Evolutionary conservation across 2,329 filamentous ascomycete species (phyloP).

Genomic region (Scedosporium boydii): DNA sequence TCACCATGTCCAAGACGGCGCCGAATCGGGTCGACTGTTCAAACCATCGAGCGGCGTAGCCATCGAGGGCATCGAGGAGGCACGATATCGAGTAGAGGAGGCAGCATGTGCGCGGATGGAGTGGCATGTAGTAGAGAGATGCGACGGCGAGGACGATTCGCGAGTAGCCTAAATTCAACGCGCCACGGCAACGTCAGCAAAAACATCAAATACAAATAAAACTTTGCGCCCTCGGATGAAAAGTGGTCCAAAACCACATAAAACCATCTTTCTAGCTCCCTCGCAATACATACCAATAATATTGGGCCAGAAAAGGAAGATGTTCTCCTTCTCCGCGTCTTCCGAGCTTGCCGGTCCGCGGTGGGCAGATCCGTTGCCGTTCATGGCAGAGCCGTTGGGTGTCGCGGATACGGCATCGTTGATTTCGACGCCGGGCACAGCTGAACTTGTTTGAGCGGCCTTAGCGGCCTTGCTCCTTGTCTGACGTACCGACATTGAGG

Average conservation of each 20-base stretch:
- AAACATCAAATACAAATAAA: background rate
- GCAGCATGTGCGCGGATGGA: constrained; percentile 93
- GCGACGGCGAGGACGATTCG: constrained; percentile 75
- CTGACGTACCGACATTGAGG: constrained; percentile 28
- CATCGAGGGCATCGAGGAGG: constrained; percentile 89
- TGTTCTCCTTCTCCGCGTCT: constrained; percentile 51
- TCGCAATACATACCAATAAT: constrained; percentile 56
- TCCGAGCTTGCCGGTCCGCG: constrained; percentile 23
- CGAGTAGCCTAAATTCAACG: constrained; percentile 50
- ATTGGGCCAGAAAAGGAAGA: constrained; percentile 75
- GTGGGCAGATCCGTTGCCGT: constrained; percentile 35
- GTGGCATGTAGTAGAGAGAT: constrained; percentile 97
- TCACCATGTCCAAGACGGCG: constrained; percentile 97
- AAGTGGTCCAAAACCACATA: background rate
- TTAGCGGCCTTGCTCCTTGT: constrained; percentile 28
- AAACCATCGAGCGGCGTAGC: constrained; percentile 70
- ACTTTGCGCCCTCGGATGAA: background rate
- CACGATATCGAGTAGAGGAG: constrained; percentile 89
- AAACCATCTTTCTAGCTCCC: background rate
- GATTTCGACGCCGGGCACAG: constrained; percentile 13
- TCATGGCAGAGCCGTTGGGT: constrained; percentile 21
- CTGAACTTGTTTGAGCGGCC: constrained; percentile 12
- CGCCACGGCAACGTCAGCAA: constrained; percentile 10
- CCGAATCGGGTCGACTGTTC: constrained; percentile 93
- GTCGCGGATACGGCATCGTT: constrained; percentile 19